A percentile compares a stretch with the other conserved stretches of the same genome.
Evolutionary conservation across 371 early-diverging fungal genomes (phyloP).

Genomic region (Syncephalastrum sp.): DNA sequence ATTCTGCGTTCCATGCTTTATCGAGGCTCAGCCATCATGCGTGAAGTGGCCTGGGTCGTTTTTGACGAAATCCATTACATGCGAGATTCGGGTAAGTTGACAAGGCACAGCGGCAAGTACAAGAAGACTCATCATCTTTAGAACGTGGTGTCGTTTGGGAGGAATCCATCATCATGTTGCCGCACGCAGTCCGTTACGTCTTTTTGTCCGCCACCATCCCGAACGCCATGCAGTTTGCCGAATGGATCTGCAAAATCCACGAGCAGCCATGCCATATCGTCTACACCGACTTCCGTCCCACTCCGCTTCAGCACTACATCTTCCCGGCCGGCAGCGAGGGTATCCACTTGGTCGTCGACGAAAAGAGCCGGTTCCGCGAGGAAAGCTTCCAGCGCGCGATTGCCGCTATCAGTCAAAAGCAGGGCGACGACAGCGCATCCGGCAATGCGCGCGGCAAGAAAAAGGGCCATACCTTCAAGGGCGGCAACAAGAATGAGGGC

Average conservation of each 20-base stretch:
- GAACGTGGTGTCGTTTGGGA: constrained; percentile 99
- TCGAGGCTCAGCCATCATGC: constrained; percentile 96
- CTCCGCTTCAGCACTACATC: constrained; percentile 97
- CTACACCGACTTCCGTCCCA: constrained; percentile 99
- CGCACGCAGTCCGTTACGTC: constrained; percentile 92
- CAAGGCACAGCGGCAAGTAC: background rate
- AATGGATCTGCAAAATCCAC: constrained; percentile 98
- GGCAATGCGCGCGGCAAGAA: constrained; percentile 40
- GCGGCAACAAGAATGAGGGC: constrained; percentile 61
- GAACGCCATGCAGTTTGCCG: constrained; percentile 99
- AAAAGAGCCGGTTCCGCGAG: constrained; percentile 92
- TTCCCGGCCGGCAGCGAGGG: constrained; percentile 95
- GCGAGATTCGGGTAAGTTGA: constrained; percentile 73
- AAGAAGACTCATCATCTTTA: constrained; percentile 12
- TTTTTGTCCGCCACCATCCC: constrained; percentile 99
- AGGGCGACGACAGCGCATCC: constrained; percentile 56
- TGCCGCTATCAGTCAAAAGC: constrained; percentile 63
- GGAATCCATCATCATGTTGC: constrained; percentile 98
- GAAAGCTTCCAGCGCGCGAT: constrained; percentile 94
- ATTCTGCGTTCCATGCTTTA: constrained; percentile 99
- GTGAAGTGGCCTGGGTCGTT: constrained; percentile 99
- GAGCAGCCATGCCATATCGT: constrained; percentile 98
- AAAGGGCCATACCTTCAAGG: constrained; percentile 39
- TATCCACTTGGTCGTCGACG: constrained; percentile 95
- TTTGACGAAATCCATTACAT: constrained; percentile 99